Percentiles rank a stretch among this genome's conserved stretches.
phyloP scores from a whole-genome alignment of 164 flowering plant species.

The Magnolia officinalis region DNA sequence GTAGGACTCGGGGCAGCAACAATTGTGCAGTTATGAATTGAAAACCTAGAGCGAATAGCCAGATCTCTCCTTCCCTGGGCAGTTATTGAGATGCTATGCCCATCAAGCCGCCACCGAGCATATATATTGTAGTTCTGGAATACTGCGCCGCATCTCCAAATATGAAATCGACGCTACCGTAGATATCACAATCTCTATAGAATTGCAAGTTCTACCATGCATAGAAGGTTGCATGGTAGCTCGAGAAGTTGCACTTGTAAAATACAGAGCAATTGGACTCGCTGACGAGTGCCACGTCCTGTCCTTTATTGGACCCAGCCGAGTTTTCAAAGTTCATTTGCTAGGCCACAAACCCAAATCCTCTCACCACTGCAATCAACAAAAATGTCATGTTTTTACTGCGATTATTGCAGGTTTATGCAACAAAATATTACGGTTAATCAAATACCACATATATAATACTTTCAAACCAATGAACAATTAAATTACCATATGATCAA shows the following conservation, averaged over 20 bases:
- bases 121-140: constrained; percentile 24
- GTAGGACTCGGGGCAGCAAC: constrained; percentile 5
- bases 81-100: constrained; percentile 14
- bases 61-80: constrained; percentile 22
- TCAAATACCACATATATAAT: too few relatives aligned
- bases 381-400: too few relatives aligned
- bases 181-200: constrained; percentile 22
- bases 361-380: constrained; percentile 11
- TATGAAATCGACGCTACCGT: constrained; percentile 40
- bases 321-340: constrained; percentile 22
- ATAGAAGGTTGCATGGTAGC: constrained; percentile 13
- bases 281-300: background rate
- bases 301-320: constrained; percentile 19
- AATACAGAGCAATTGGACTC: too few relatives aligned
- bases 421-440: too few relatives aligned
- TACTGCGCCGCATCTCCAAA: constrained; percentile 38
- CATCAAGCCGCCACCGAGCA: constrained; percentile 10
- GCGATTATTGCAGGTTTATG: too few relatives aligned
- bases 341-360: constrained; percentile 20
- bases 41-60: constrained; percentile 12
- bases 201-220: constrained; percentile 16
- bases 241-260: constrained; percentile 17
- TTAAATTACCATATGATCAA: too few relatives aligned
- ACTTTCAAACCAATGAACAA: too few relatives aligned
- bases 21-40: constrained; percentile 12